A percentile compares a stretch with the other conserved stretches of the same genome.
phyloP scores from a whole-genome alignment of 2,329 filamentous ascomycete species.

The Tolypocladium album region DNA sequence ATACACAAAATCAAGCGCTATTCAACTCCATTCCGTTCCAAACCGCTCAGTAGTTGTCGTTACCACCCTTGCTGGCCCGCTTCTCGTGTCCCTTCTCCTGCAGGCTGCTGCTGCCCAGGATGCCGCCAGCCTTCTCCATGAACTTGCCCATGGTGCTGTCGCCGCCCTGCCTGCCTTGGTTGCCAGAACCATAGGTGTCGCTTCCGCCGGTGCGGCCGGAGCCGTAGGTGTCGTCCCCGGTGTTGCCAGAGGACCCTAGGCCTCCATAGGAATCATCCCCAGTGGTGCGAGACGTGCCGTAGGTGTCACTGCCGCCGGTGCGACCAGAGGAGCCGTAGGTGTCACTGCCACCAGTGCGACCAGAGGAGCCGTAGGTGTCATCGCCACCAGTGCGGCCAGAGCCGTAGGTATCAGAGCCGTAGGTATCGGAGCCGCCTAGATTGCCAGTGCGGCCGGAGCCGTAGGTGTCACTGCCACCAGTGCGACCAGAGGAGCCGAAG shows the following conservation, averaged over 20 bases:
- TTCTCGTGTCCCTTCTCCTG: conserved; percentile 38
- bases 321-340: no score
- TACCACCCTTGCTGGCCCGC: conserved; percentile 26
- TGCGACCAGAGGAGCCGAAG: conserved; percentile 1
- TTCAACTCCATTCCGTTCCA: no score
- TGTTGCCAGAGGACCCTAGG: conserved; percentile 5
- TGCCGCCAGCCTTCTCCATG: conserved; percentile 44
- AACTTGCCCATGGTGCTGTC: conserved; percentile 37
- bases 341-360: conserved; percentile 1
- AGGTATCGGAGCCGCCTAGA: conserved; percentile 6
- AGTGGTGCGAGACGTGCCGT: conserved; percentile 9
- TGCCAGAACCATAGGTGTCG: conserved; percentile 11
- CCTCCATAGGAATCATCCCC: conserved; percentile 8
- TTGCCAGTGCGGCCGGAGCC: conserved; percentile 8
- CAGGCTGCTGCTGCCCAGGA: conserved; percentile 36
- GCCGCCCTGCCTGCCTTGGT: neutral
- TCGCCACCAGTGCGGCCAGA: conserved; percentile 3
- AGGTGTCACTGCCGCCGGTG: conserved; percentile 3
- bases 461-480: conserved; percentile 2
- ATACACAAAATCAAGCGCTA: neutral
- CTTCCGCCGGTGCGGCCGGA: conserved; percentile 9
- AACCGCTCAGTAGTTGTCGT: conserved; percentile 12
- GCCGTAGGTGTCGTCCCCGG: conserved; percentile 7
- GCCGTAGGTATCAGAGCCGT: no score
- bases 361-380: conserved; percentile 9